Conservation (phyloP, 352 stramenopile species). For the Globisporangium yorkense region DNA sequence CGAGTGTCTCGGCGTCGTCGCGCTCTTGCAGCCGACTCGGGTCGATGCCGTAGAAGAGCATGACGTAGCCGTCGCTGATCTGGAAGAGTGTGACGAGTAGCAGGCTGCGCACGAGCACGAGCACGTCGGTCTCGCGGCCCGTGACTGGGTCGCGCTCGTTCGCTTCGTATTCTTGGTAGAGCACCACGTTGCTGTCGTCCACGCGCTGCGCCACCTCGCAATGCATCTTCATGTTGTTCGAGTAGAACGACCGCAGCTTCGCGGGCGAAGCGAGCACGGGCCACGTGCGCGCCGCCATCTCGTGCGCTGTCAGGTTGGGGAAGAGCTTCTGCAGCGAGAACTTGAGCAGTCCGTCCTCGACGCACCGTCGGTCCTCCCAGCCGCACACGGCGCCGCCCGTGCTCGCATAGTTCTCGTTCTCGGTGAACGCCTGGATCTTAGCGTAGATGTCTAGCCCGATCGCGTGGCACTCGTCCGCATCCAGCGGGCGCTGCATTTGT, state of each 20-base stretch:
- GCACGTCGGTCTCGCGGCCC: constrained; percentile 14
- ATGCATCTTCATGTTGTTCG: constrained; percentile 26
- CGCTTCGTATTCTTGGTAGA: constrained; percentile 31
- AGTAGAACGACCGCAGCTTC: constrained; percentile 23
- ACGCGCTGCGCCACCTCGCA: constrained; percentile 24
- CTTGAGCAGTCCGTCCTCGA: constrained; percentile 29
- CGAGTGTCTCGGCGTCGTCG: constrained; percentile 15
- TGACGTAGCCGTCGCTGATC: constrained; percentile 25
- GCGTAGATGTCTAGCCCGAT: constrained; percentile 24
- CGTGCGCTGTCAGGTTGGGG: constrained; percentile 7
- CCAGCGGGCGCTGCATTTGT: constrained; percentile 19
- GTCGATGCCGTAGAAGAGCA: constrained; percentile 33
- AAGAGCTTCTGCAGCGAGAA: constrained; percentile 27
- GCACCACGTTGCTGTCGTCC: constrained; percentile 28
- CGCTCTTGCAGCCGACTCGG: constrained; percentile 14
- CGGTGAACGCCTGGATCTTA: constrained; percentile 19
- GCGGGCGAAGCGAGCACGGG: constrained; percentile 15
- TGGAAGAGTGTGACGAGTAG: constrained; percentile 32
- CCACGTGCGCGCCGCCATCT: constrained; percentile 19
- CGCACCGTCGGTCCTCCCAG: constrained; percentile 23
- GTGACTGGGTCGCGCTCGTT: constrained; percentile 13
- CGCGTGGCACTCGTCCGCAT: constrained; percentile 21
- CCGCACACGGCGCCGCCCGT: constrained; percentile 22
- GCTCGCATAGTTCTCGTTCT: constrained; percentile 15
- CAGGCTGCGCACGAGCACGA: constrained; percentile 21